Evolutionary conservation across 495 filamentous ascomycete genomes (phyloP), one percentile per base, ranked within the genome.

Genomic region (Daldinia decipiens): DNA sequence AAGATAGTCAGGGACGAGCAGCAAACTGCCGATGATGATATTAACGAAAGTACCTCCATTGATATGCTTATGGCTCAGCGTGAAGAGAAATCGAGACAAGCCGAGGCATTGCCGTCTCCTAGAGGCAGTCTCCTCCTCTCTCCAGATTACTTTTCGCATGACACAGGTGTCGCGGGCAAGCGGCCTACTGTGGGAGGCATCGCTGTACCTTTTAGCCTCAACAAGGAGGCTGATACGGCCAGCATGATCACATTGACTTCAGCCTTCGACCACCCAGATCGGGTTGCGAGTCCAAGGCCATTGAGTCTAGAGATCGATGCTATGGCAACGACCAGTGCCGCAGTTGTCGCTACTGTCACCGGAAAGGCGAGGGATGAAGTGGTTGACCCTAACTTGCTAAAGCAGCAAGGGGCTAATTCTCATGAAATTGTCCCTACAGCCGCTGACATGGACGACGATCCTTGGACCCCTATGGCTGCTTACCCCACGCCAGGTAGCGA

Each of bases 221-320:
- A 80, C 17, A 79, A 77, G 45, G 82, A 86, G 31, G 76, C 81
- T 1, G 83, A 86, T 8, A 86, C 78, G 2, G 84, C 84, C 5
- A 87, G 85, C 70, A 86, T 87, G 84, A 80, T 84, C 26, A 87
- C 85, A 1, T 71, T 87, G 11, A 78, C 70, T 6, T 80, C 81
- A 19, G 56, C 73, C 4, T 64, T 76, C 59, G 78, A 80, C 15
- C 52, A 63, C 4, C 57, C 70, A 1, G 70, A 68, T 19, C 69
- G 71, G 11, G 65, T 71, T 7, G 72, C 71, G 13, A 78, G 70
- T 6, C 75, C 78, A n/a, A 55, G 56, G 24, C 67, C 72, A 29
- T 3, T 62, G 38, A 74, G 55, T 8, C 60, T 73, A 5, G 57
- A 62, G 4, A 36, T 40, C 17, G 56, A 72, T 9, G 57, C 50